These are phyloP conservation scores for Ustilago sp. DNA, from an alignment of 1,284 basidiomycete genomes.

Conservation along the genomic window DNA sequence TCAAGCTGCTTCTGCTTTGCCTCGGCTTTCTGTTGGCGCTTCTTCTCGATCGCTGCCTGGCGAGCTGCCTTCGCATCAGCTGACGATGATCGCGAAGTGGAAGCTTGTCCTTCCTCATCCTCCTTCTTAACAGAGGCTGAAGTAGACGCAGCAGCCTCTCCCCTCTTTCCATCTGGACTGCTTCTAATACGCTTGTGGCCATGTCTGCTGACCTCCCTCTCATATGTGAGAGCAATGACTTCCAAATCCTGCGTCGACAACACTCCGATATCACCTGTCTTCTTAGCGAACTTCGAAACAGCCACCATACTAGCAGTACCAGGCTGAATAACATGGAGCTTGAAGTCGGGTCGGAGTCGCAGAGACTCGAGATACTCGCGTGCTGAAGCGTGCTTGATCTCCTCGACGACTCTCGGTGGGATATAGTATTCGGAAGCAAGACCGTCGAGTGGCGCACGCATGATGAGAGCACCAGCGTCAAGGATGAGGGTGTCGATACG, in stretches of 20 bases:
- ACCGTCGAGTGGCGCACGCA: slow-evolving; percentile 59
- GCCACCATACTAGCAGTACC: slow-evolving; percentile 59
- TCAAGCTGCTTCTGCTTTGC: slow-evolving; percentile 39
- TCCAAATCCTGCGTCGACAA: slow-evolving; percentile 91
- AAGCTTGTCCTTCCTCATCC: slow-evolving; percentile 15
- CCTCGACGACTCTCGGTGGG: slow-evolving; percentile 62
- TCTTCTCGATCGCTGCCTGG: slow-evolving; percentile 46
- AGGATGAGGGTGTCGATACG: slow-evolving; percentile 64
- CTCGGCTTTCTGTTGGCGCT: slow-evolving; percentile 39
- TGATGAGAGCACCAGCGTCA: slow-evolving; percentile 66
- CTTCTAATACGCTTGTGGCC: slow-evolving; percentile 73
- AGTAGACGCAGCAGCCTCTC: slow-evolving; percentile 17
- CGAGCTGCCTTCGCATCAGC: slow-evolving; percentile 24
- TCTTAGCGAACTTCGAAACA: slow-evolving; percentile 92
- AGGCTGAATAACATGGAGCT: slow-evolving; percentile 62
- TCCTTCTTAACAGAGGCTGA: slow-evolving; percentile 1
- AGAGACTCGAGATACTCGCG: slow-evolving; percentile 64
- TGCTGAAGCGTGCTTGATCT: slow-evolving; percentile 64
- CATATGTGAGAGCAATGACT: slow-evolving; percentile 88
- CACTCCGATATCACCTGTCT: slow-evolving; percentile 95
- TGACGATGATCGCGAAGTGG: slow-evolving; percentile 11
- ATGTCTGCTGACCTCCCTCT: slow-evolving; percentile 76
- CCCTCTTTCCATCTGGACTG: slow-evolving; percentile 69
- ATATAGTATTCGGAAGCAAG: slow-evolving; percentile 65
- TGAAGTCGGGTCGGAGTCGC: slow-evolving; percentile 53